A percentile compares a stretch with the other conserved stretches of the same genome.
phyloP scores from a whole-genome alignment of 2,329 filamentous ascomycete genomes.

The Fusarium anguioides region DNA sequence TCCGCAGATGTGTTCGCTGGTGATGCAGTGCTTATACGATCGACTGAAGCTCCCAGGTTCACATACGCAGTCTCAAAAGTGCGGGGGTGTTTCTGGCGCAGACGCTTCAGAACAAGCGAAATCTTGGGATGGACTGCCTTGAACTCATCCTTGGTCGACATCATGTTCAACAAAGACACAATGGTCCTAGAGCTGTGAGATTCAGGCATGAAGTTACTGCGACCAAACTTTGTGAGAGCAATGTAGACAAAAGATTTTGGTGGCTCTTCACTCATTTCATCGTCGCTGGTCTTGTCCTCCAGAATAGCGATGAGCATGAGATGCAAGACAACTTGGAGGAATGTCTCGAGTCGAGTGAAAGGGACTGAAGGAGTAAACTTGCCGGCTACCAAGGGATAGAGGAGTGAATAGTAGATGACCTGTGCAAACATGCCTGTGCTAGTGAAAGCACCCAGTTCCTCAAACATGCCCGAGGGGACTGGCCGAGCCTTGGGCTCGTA shows the following conservation, averaged over 20 bases:
- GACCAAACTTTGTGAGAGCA: slow-evolving; percentile 72
- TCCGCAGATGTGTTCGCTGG: slow-evolving; percentile 77
- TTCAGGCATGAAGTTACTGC: slow-evolving; percentile 69
- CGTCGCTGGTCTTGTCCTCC: slow-evolving; percentile 77
- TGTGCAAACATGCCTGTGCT: slow-evolving; percentile 87
- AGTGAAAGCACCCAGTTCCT: slow-evolving; percentile 81
- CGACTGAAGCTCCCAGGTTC: slow-evolving; percentile 73
- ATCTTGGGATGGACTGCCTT: slow-evolving; percentile 88
- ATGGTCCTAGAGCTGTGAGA: slow-evolving; percentile 70
- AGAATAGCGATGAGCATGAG: slow-evolving; percentile 85
- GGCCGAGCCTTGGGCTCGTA: slow-evolving; percentile 87
- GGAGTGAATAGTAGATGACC: slow-evolving; percentile 86
- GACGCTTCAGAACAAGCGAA: slow-evolving; percentile 80
- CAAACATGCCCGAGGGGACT: slow-evolving; percentile 82
- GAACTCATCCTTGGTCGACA: slow-evolving; percentile 77
- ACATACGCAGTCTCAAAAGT: slow-evolving; percentile 77
- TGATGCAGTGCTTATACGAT: slow-evolving; percentile 83
- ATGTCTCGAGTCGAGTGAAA: slow-evolving; percentile 86
- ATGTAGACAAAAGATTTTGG: slow-evolving; percentile 77
- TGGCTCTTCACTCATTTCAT: slow-evolving; percentile 58
- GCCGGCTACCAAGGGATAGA: slow-evolving; percentile 79
- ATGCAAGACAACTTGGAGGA: slow-evolving; percentile 91
- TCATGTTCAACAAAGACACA: slow-evolving; percentile 70
- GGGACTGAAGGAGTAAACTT: slow-evolving; percentile 79
- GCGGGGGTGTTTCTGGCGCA: slow-evolving; percentile 83